These are phyloP conservation scores for Neofusicoccum laricinum DNA, from an alignment of 2,329 filamentous ascomycete species.

Conservation along the genomic window DNA sequence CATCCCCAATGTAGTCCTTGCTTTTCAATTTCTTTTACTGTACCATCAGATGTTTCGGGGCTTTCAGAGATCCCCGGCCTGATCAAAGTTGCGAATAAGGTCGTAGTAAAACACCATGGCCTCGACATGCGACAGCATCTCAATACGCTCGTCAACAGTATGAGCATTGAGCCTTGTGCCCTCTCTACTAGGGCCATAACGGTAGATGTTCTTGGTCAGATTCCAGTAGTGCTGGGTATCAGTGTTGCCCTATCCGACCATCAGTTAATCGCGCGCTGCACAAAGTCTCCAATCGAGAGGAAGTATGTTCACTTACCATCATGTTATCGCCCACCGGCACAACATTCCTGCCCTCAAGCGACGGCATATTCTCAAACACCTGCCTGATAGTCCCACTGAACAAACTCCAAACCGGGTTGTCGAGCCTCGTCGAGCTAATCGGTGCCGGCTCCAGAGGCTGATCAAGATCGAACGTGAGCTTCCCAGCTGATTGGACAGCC, in stretches of 20 bases:
- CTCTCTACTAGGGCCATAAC: conserved; percentile 49
- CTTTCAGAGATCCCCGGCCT: not conserved
- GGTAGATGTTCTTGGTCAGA: conserved; percentile 52
- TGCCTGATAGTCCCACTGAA: conserved; percentile 41
- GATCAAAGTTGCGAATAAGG: conserved; percentile 15
- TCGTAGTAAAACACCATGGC: conserved; percentile 34
- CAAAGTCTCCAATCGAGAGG: no score
- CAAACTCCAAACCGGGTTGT: conserved; percentile 31
- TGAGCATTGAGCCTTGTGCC: conserved; percentile 46
- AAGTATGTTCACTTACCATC: conserved; percentile 37
- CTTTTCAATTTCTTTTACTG: no score
- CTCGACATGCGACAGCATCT: conserved; percentile 42
- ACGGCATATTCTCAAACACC: conserved; percentile 26
- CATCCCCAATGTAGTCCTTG: no score
- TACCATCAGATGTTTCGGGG: no score
- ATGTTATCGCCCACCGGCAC: conserved; percentile 45
- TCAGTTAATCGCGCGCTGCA: no score
- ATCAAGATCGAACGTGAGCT: conserved; percentile 37
- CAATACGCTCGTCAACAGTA: conserved; percentile 50
- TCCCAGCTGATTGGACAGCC: conserved; percentile 35
- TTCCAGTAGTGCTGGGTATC: conserved; percentile 54
- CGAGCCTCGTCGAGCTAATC: conserved; percentile 51
- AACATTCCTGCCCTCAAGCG: conserved; percentile 32
- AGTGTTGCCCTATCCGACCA: conserved; percentile 44
- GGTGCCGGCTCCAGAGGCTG: conserved; percentile 53